These are phyloP conservation scores for Myriosclerotinia duriaeana DNA, from an alignment of 2,329 filamentous ascomycete genomes.

Conservation along the genomic window DNA sequence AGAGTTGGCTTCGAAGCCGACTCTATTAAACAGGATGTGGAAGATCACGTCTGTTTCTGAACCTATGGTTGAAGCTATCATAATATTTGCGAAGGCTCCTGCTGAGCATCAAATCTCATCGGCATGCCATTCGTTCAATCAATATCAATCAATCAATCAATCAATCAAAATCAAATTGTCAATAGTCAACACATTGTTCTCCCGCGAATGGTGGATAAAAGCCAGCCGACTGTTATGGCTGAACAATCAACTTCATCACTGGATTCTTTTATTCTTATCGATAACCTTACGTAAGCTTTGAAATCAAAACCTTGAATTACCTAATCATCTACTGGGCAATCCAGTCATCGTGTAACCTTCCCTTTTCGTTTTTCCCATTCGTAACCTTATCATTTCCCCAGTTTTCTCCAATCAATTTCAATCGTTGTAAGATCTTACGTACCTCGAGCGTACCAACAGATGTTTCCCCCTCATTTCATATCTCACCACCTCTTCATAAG, in stretches of 20 bases:
- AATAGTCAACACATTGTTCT: not conserved
- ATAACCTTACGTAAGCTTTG: too few species aligned
- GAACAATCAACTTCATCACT: too few species aligned
- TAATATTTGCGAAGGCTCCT: not conserved
- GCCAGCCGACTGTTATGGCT: not conserved
- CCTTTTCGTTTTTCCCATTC: not conserved
- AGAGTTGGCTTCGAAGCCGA: not conserved
- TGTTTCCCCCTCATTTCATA: not conserved
- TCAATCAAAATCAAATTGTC: too few species aligned
- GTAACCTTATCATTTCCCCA: not conserved
- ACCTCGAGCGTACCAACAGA: too few species aligned
- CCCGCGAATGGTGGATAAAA: not conserved
- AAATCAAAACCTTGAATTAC: too few species aligned
- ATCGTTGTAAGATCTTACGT: too few species aligned
- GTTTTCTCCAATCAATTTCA: not conserved
- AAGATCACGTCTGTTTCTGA: not conserved
- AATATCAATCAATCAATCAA: too few species aligned
- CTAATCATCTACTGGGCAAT: too few species aligned
- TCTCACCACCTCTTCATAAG: not conserved
- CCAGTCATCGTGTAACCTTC: too few species aligned
- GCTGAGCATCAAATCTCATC: not conserved
- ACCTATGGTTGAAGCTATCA: too few species aligned
- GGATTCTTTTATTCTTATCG: too few species aligned
- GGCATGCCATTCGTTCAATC: too few species aligned
- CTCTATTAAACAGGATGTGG: not conserved